A percentile compares a stretch with the other conserved stretches of the same genome.
Conservation (phyloP, 2,329 filamentous ascomycete species). For the Rhynchosporium secalis region DNA sequence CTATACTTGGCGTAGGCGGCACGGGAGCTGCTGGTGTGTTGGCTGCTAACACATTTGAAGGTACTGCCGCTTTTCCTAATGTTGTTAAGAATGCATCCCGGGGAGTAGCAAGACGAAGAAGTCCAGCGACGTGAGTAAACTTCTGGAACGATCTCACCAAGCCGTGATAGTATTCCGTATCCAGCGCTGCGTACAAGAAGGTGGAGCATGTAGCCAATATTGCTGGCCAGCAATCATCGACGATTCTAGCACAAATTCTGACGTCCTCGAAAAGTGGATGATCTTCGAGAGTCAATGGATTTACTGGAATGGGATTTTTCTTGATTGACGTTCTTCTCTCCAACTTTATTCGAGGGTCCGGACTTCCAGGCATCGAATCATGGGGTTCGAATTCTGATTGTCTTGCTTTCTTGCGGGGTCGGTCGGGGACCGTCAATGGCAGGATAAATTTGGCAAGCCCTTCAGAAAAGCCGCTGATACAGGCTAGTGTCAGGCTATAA, state of each 20-base stretch:
- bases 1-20: slow-evolving; percentile 49
- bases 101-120: slow-evolving; percentile 80
- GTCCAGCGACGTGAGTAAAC: slow-evolving; percentile 89
- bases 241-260: slow-evolving; percentile 74
- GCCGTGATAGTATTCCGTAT: slow-evolving; percentile 90
- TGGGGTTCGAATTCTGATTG: slow-evolving; percentile 31
- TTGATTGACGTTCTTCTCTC: slow-evolving; percentile 69
- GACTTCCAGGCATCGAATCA: slow-evolving; percentile 29
- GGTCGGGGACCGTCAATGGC: slow-evolving; percentile 82
- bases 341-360: slow-evolving; percentile 38
- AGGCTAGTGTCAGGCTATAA: slow-evolving; percentile 84
- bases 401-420: slow-evolving; percentile 51
- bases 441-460: slow-evolving; percentile 91
- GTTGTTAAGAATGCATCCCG: slow-evolving; percentile 94
- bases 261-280: slow-evolving; percentile 73
- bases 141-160: slow-evolving; percentile 92
- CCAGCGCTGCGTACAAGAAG: slow-evolving; percentile 87
- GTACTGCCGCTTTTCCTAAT: slow-evolving; percentile 88
- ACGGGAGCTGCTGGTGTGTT: slow-evolving; percentile 52
- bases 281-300: slow-evolving; percentile 74
- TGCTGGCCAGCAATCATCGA: slow-evolving; percentile 94
- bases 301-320: slow-evolving; percentile 76
- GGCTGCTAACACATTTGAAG: slow-evolving; percentile 70
- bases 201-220: slow-evolving; percentile 93
- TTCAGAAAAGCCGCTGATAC: slow-evolving; percentile 87